Conservation (phyloP, 2,329 filamentous ascomycete species). For the Zasmidium cellare region DNA sequence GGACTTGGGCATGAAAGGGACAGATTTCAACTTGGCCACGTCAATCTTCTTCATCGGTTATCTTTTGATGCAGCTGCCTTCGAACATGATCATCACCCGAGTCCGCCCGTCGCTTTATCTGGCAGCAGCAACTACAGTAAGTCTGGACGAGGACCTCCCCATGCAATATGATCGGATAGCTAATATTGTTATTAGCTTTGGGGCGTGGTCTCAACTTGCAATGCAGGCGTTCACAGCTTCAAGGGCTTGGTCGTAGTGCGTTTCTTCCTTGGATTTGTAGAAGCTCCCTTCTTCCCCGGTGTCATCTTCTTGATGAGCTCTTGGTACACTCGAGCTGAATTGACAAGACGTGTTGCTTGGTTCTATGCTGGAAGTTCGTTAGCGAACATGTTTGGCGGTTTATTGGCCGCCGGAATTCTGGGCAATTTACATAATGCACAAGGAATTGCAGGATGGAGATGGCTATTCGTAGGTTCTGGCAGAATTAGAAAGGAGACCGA, state of each 20-base stretch:
- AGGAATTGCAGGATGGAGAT: slow-evolving; percentile 44
- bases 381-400: slow-evolving; percentile 30
- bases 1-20: slow-evolving; percentile 56
- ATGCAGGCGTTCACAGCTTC: slow-evolving; percentile 48
- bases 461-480: slow-evolving; percentile 37
- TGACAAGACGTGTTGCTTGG: slow-evolving; percentile 24
- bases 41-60: slow-evolving; percentile 61
- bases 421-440: slow-evolving; percentile 30
- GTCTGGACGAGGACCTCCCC: too few species aligned
- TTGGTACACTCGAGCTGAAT: slow-evolving; percentile 53
- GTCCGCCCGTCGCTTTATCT: slow-evolving; percentile 57
- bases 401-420: slow-evolving; percentile 49
- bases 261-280: slow-evolving; percentile 51
- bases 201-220: slow-evolving; percentile 46
- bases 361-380: slow-evolving; percentile 32
- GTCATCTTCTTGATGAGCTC: slow-evolving; percentile 50
- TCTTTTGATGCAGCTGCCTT: slow-evolving; percentile 62
- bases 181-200: too few species aligned
- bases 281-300: slow-evolving; percentile 55
- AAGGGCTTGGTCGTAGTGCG: slow-evolving; percentile 46
- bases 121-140: slow-evolving; percentile 49
- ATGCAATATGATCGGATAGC: too few species aligned
- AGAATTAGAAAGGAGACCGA: neutral
- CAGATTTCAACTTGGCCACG: slow-evolving; percentile 58
- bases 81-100: slow-evolving; percentile 58